These are phyloP conservation scores for Bipolaris bicolor DNA, from an alignment of 2,329 filamentous ascomycete genomes.

Conservation along the genomic window DNA sequence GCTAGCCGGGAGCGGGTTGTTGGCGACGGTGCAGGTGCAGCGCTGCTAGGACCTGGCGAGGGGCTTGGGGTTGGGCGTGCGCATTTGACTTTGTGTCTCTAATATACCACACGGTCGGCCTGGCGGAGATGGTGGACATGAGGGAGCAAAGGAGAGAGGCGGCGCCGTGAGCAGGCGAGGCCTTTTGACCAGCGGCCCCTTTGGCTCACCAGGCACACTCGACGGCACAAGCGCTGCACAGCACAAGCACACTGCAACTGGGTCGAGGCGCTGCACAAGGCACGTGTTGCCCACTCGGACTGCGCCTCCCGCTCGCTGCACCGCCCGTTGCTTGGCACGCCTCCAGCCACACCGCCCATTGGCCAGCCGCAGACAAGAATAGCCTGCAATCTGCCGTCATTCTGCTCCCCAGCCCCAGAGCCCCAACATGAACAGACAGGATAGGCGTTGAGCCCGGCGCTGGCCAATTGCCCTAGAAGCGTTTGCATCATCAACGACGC, in stretches of 20 bases:
- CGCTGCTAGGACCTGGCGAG: neutral
- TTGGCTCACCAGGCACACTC: neutral
- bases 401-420: neutral
- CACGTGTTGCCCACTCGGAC: neutral
- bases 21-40: neutral
- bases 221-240: neutral
- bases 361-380: neutral
- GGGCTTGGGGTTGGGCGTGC: neutral
- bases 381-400: conserved; percentile 16
- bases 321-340: neutral
- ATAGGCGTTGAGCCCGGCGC: neutral
- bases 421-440: neutral
- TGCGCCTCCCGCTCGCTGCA: conserved; percentile 1
- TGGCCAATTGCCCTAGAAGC: neutral
- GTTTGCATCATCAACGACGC: neutral
- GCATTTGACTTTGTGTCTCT: conserved; percentile 1
- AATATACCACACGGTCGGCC: neutral
- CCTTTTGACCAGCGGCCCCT: neutral
- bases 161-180: neutral
- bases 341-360: neutral
- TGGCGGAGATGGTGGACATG: neutral
- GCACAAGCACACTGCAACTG: neutral
- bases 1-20: conserved; percentile 9
- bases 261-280: neutral
- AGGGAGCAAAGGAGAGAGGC: neutral